Percentiles rank a stretch among this genome's conserved stretches.
phyloP scores from a whole-genome alignment of 2,329 filamentous ascomycete species.

The Claviceps purpurea region DNA sequence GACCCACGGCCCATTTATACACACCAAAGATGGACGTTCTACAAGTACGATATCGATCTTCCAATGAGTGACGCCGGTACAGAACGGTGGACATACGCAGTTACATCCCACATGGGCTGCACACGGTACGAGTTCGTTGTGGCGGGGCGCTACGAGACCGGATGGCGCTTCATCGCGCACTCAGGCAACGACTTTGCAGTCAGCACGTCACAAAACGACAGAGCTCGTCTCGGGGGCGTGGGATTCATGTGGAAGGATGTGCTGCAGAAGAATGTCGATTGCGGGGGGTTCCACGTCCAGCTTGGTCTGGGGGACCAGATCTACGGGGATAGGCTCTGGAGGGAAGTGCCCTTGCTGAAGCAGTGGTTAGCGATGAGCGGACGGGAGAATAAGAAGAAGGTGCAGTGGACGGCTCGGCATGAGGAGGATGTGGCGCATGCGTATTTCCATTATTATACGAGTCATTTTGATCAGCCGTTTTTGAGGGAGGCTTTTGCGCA shows the following conservation, averaged over 20 bases:
- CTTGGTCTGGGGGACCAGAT: conserved; percentile 89
- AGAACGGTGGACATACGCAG: conserved; percentile 91
- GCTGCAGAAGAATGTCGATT: conserved; percentile 91
- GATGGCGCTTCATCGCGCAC: conserved; percentile 91
- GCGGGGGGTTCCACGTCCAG: conserved; percentile 89
- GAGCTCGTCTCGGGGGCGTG: conserved; percentile 72
- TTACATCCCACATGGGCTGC: conserved; percentile 91
- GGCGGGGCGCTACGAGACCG: conserved; percentile 76
- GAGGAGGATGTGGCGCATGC: conserved; percentile 93
- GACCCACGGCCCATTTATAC: conserved; percentile 70
- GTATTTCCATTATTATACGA: conserved; percentile 98
- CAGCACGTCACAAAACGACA: conserved; percentile 73
- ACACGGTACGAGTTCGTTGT: conserved; percentile 97
- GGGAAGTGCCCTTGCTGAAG: conserved; percentile 82
- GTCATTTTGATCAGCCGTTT: conserved; percentile 94
- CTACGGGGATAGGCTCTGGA: conserved; percentile 91
- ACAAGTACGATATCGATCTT: conserved; percentile 83
- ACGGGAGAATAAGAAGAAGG: conserved; percentile 82
- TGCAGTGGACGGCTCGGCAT: conserved; percentile 83
- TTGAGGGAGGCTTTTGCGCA: conserved; percentile 92
- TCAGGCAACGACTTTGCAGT: conserved; percentile 93
- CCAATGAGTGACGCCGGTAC: conserved; percentile 75
- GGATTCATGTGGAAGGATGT: conserved; percentile 99
- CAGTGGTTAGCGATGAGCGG: conserved; percentile 92
- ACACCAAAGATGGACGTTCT: conserved; percentile 91